Evolutionary conservation across 805 yeast species (phyloP).

Genomic region (Myxozyma nipponensis): DNA sequence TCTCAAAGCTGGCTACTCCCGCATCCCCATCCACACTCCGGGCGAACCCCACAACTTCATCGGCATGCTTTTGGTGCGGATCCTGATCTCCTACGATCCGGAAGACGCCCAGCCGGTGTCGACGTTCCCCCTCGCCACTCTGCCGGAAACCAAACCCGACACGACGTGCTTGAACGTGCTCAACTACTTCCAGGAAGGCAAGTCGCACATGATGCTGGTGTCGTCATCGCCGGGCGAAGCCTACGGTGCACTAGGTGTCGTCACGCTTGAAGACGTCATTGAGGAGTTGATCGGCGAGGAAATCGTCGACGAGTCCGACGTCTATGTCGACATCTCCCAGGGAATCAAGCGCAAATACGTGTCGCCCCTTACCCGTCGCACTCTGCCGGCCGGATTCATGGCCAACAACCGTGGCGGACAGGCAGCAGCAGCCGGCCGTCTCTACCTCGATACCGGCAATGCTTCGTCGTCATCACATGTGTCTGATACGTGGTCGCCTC

Average conservation of each 20-base stretch:
- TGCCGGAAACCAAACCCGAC: conserved; percentile 88
- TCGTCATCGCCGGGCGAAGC: conserved; percentile 75
- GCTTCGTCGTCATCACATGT: neutral
- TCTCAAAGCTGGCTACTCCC: conserved; percentile 87
- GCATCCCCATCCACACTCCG: conserved; percentile 91
- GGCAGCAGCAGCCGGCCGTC: neutral
- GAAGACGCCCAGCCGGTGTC: conserved; percentile 92
- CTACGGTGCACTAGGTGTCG: conserved; percentile 80
- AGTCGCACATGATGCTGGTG: conserved; percentile 94
- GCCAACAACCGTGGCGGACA: conserved; percentile 14
- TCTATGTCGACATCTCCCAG: conserved; percentile 83
- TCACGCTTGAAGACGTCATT: conserved; percentile 95
- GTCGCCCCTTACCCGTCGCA: conserved; percentile 37
- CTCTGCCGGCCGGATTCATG: conserved; percentile 22
- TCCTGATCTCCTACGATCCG: conserved; percentile 91
- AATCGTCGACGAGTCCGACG: conserved; percentile 94
- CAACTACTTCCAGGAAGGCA: conserved; percentile 96
- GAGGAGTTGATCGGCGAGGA: conserved; percentile 98
- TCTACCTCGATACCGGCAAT: neutral
- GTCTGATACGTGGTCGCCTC: conserved; percentile 1
- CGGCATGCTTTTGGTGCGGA: conserved; percentile 92
- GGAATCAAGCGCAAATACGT: conserved; percentile 59
- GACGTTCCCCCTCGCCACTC: conserved; percentile 88
- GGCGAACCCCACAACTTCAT: conserved; percentile 84
- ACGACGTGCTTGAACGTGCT: conserved; percentile 91